Base-by-base conservation (phyloP, 768 basidiomycete species). In the Lyophyllum atratum region DNA sequence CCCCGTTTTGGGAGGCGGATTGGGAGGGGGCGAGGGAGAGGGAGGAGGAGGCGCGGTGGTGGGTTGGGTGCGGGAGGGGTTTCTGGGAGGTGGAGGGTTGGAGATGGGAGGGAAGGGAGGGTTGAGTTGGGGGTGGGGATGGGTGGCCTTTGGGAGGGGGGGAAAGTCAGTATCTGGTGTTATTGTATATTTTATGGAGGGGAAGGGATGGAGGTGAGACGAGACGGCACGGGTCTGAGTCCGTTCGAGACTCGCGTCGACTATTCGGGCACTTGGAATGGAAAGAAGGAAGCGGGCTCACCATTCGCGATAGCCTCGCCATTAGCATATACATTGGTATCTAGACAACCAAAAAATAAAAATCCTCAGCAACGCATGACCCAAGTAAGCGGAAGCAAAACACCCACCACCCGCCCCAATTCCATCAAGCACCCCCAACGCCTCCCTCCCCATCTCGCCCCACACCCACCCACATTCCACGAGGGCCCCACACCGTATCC, bases 21-120 rank as follows among this genome's bases (percentile, higher is more conserved):
- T 90, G 89, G 6, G 89, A 90, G n/a, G 88, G 89, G 0, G 84
- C 81, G 59, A 90, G 73, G 1, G 87, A 89, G n/a, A 83, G 85
- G 14, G 86, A 84, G 53, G 85, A 84, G 52, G 85, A 84, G 4
- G 74, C 72, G 8, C 69, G 71, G 7, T 66, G 66, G 54, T 70
- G 57, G 37, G 72, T 59, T n/a, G 70, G 62, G 6, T 66, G 61
- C 1, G 73, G 73, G 8, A 60, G 59, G 0, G 54, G 59, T 52
- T 55, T 60, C 7, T 56, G 33, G 17, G 15, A n/a, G 15, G 37
- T 15, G 37, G 37, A 4, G 39, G n/a, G 39, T 40, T 4, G 39
- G 2, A n/a, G 15, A 15, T 19, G 17, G 39, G 39, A 40, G 17
- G 15, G 39, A 15, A 15, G 39, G n/a, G 2, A 3, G n/a, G 29